These are phyloP conservation scores for Mikania micrantha DNA, from an alignment of 129 eudicot genomes.

Conservation along the genomic window DNA sequence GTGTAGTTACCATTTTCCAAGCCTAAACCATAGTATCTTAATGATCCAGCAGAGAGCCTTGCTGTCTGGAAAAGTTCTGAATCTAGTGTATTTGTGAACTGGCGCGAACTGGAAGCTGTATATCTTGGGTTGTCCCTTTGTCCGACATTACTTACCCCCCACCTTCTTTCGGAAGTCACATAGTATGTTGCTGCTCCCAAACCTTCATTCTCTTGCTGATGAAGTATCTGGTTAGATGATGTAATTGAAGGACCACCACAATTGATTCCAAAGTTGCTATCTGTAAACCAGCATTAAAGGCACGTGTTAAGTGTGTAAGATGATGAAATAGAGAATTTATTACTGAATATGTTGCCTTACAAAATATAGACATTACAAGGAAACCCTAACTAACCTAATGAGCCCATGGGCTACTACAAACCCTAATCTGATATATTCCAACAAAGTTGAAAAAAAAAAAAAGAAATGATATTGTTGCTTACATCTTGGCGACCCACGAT, in stretches of 20 bases:
- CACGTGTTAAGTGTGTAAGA: no score
- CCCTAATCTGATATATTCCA: no score
- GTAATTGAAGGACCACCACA: conserved; percentile 62
- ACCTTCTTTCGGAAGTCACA: conserved; percentile 38
- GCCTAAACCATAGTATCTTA: conserved; percentile 85
- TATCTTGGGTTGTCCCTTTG: conserved; percentile 35
- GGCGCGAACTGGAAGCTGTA: conserved; percentile 18
- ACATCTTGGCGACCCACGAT: conserved; percentile 58
- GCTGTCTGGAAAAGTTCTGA: conserved; percentile 66
- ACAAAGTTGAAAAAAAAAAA: neutral
- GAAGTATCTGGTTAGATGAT: conserved; percentile 22
- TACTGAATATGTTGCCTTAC: no score
- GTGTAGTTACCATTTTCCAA: conserved; percentile 78
- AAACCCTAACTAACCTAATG: no score
- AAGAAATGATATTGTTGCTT: conserved; percentile 19
- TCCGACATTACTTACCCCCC: conserved; percentile 93
- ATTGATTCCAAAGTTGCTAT: conserved; percentile 61
- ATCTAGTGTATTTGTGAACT: conserved; percentile 52
- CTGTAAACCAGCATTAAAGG: conserved; percentile 26
- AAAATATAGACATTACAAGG: no score
- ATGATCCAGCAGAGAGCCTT: conserved; percentile 71
- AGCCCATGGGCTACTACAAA: no score
- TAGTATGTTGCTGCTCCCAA: conserved; percentile 65
- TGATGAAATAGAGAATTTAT: no score
- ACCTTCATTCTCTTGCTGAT: conserved; percentile 49